phyloP scores from a whole-genome alignment of 371 early-diverging fungal species.

The Encephalitozoon hellem region DNA sequence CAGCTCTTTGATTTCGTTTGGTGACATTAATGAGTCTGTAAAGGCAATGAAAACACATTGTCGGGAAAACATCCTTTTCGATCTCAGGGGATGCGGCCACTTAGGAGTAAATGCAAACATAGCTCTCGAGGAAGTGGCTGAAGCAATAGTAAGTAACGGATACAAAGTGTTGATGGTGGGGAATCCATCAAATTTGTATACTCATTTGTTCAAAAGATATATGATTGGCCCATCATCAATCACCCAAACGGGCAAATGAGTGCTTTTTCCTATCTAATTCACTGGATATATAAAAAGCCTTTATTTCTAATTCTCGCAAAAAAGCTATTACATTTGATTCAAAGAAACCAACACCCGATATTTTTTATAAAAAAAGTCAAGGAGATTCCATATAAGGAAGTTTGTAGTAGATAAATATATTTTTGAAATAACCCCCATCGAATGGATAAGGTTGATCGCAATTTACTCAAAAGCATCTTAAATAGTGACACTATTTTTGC shows the following conservation, averaged over 20 bases:
- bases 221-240: background rate
- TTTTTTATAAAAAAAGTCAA: too few relatives aligned
- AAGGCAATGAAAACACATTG: background rate
- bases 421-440: background rate
- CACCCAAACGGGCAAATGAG: background rate
- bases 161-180: slow-evolving; percentile 9
- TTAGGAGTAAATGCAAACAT: slow-evolving; percentile 29
- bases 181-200: slow-evolving; percentile 20
- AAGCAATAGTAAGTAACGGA: background rate
- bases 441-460: too few relatives aligned
- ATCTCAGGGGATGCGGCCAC: slow-evolving; percentile 19
- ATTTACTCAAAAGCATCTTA: too few relatives aligned
- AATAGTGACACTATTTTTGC: too few relatives aligned
- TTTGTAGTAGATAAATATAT: too few relatives aligned
- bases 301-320: background rate
- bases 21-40: slow-evolving; percentile 6
- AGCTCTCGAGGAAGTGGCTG: background rate
- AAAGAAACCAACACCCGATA: too few relatives aligned
- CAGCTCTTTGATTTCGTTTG: slow-evolving; percentile 20
- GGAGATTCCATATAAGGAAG: too few relatives aligned
- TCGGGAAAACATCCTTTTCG: slow-evolving; percentile 23
- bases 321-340: background rate
- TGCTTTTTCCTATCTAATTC: background rate
- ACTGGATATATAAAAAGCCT: background rate
- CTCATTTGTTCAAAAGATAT: background rate